A percentile compares a stretch with the other conserved stretches of the same genome.
These are phyloP conservation scores for Acanthamoeba lenticulata DNA, from an alignment of 208 protist species.

Conservation along the genomic window DNA sequence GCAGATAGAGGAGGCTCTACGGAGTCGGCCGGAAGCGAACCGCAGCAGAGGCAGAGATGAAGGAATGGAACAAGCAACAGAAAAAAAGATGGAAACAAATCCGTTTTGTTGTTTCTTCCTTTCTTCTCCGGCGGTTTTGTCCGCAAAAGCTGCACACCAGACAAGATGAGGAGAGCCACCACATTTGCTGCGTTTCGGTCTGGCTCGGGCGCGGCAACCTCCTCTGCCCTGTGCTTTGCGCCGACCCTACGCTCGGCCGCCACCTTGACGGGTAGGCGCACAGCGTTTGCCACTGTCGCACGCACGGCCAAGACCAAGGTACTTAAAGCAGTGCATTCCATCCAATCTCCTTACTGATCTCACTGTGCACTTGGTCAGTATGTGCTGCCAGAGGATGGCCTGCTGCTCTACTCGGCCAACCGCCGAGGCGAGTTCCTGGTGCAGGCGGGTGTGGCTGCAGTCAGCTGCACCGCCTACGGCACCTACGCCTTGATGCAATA, in stretches of 20 bases:
- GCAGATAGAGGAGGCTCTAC: neutral
- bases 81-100: too few species aligned
- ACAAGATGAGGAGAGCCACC: neutral
- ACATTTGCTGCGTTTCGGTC: neutral
- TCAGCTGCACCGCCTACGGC: conserved; percentile 25
- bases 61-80: neutral
- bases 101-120: conserved; percentile 3
- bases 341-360: neutral
- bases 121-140: neutral
- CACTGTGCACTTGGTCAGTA: too few species aligned
- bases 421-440: neutral
- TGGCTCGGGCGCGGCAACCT: too few species aligned
- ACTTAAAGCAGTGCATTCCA: too few species aligned
- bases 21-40: neutral
- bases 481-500: neutral
- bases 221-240: too few species aligned
- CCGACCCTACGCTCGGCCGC: neutral
- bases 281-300: neutral
- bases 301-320: neutral
- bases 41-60: neutral
- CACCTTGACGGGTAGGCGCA: neutral
- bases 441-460: neutral
- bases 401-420: neutral
- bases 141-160: neutral
- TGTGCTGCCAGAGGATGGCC: neutral